Base-by-base conservation (phyloP, 495 filamentous ascomycete species). In the Podospora australis region DNA sequence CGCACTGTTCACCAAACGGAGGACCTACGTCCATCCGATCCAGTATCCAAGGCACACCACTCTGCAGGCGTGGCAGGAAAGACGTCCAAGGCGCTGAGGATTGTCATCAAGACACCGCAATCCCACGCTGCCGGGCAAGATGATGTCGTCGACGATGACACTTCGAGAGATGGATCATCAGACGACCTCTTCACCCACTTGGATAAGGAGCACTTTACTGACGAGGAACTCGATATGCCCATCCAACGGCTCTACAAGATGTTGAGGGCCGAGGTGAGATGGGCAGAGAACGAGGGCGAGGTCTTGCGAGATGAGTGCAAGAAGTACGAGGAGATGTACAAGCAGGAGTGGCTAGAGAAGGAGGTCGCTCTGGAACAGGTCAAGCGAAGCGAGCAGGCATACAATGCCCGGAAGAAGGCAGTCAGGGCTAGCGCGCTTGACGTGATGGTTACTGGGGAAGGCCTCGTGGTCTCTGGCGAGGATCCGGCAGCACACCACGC, bases 1-100 rank as follows among this genome's bases (percentile, higher is more conserved):
- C 85, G 92, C 62, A 97, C 92, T 24, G 92, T 98, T 23, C 92
- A 98, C 68, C 94, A 98, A 67, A 96, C 90, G 29, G 94, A 97
- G 66, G 85, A 88, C 4, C 74, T 95, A 4, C 84, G 90, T 5
- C 87, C 87, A 5, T 85, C 84, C n/a, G 90, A 94, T 59, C 83
- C 88, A 4, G 84, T 91, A 16, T 84, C 87, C 2, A 90, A 87
- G 66, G 79, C 82, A 38, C 82, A 73, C 83, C 73, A 81, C 67
- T 48, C 63, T 3, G 63, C 66, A 7, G 59, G 63, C 10, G 66
- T 65, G 6, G 71, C 75, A 0, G 71, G 69, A 8, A 78, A 80
- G 47, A 78, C 80, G 10, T 14, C 22, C 40, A 79, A 78, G 49
- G 80, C 83, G 44, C 72, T 87, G 39, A 87, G 84, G 54, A 78